Evolutionary conservation across 2,329 filamentous ascomycete genomes (phyloP), one percentile per base, ranked within the genome.

Genomic region (Talaromyces sp.): DNA sequence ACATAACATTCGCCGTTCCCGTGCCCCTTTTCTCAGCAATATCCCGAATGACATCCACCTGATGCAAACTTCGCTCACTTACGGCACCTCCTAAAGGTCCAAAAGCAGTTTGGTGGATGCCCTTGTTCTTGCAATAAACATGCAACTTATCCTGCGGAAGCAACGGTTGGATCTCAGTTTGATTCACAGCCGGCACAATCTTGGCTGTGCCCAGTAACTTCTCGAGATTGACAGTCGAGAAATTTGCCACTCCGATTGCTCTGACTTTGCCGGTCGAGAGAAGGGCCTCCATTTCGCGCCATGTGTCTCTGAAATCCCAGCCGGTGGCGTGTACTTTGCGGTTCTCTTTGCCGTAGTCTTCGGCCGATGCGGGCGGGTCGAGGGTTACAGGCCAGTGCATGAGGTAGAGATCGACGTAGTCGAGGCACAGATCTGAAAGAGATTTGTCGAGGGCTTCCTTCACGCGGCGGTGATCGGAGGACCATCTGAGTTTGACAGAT

Each of bases 21-120:
- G 84, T 80, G 33, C 81, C 82, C 69, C 81, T 82, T 73, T 84
- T 83, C 68, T 83, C 73, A 39, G 85, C 85, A 40, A 88, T 82
- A 25, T 77, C 79, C 68, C 78, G 78, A 76, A 89, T 83, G 66
- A 82, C 83, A 66, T 80, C 78, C 64, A 87, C 83, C 18, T 63
- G 31, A 25, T 59, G 44, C 23, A 63, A 21, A 55, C 18, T 58
- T 68, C 83, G 86, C 79, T 90, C 87, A 67, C 87, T 87, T 9
- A 86, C 88, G 75, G 89, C 86, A n/a, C 84, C 87, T 50, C 87
- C 87, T 58, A 79, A 72, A 1, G 77, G 78, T 16, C 76, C 79
- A 70, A 79, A 80, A 58, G 76, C 77, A 63, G 74, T 71, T 54
- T 74, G 73, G 57, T 79, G 63, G 23, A 76, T 75, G 6, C 71